Evolutionary conservation across 495 filamentous ascomycete genomes (phyloP), one percentile per base, ranked within the genome.

Genomic region (Paragyromitra xinjiangensis): DNA sequence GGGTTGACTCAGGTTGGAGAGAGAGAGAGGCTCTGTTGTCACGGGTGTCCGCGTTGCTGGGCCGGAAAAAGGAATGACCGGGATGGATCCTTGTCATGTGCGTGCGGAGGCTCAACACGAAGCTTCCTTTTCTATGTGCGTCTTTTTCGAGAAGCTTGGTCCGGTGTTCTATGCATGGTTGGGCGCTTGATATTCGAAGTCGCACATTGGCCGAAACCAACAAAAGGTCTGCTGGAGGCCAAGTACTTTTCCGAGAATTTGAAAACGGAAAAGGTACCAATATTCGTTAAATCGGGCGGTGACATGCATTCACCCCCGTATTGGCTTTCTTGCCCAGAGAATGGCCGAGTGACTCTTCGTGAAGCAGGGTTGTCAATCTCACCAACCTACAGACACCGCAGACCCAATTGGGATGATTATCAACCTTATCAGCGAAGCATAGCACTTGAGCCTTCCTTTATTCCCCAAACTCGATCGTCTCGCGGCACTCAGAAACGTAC

Each of bases 21-120:
- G 45, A 34, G 53, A 61, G 53, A 63, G 69, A 63, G 69, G 74
- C 74, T 77, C 72, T 61, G 74, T 77, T 77, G 74, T 72, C 62
- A 73, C 74, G 74, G 69, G 74, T 66, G 68, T 77, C 62, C 69
- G 69, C 74, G 74, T 73, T 71, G 45, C 37, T 75, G 72, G 72
- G 70, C 70, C 50, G 12, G 39, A 58, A 75, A 75, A 75, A 68
- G 64, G 26, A 63, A 58, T 9, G 50, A 34, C 29, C 29, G 29
- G 29, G 42, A 9, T 26, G 22, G 58, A 77, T 72, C 73, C 67
- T 39, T 45, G 70, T 56, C 69, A 73, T 73, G 64, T 63, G 67
- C 56, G 22, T 37, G 69, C 64, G 16, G 58, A 51, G 61, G 48
- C 70, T 51, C 37, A 51, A n/a, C 24, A 59, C 14, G 34, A 11